phyloP scores from a whole-genome alignment of 345 rosid species.

The Eucalyptus rudis region DNA sequence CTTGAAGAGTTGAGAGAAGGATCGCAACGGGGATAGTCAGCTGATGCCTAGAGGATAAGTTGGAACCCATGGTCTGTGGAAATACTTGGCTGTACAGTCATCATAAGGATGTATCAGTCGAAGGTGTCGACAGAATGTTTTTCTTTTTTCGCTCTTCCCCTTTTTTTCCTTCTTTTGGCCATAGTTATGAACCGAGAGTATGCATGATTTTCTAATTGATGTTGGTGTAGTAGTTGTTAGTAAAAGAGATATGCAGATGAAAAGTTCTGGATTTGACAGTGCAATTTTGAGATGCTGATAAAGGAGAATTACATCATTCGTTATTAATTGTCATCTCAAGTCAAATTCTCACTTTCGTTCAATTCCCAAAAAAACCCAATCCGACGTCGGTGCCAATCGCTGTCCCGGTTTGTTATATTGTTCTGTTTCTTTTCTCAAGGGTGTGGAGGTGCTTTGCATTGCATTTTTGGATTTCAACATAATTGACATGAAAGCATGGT shows the following conservation, averaged over 20 bases:
- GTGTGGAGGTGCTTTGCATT: not conserved
- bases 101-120: not conserved
- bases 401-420: not conserved
- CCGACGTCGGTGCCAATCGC: not conserved
- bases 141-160: not conserved
- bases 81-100: not conserved
- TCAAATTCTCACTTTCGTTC: not conserved
- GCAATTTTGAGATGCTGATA: not conserved
- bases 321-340: not conserved
- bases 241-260: not conserved
- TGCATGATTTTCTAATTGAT: not conserved
- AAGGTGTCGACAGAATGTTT: not conserved
- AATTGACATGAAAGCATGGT: not conserved
- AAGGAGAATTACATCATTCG: not conserved
- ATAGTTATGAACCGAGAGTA: not conserved
- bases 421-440: not conserved
- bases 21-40: not conserved
- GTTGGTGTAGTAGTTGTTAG: not conserved
- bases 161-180: not conserved
- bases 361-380: not conserved
- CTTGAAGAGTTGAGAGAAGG: not conserved
- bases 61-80: not conserved
- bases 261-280: not conserved
- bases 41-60: not conserved
- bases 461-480: not conserved